Conservation (phyloP, 495 filamentous ascomycete genomes). For the Cairneyella variabilis region DNA sequence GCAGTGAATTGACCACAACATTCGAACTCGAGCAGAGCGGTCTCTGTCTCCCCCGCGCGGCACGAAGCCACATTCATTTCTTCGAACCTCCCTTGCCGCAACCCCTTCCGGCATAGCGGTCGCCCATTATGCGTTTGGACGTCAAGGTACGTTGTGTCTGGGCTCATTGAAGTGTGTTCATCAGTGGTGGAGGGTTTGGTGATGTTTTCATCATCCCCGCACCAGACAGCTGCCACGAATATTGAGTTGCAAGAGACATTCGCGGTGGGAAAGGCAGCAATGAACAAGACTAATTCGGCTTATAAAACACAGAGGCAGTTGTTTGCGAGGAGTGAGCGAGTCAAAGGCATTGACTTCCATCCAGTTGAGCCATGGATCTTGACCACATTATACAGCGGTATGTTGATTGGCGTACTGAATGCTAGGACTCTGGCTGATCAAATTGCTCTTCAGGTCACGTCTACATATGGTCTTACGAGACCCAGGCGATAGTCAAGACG, state of each 20-base stretch:
- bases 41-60: conserved; percentile 9
- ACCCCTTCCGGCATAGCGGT: conserved; percentile 9
- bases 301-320: conserved; percentile 62
- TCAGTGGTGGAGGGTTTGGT: neutral
- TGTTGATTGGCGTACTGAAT: conserved; percentile 25
- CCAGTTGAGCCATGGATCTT: conserved; percentile 96
- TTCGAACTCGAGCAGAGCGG: conserved; percentile 8
- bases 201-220: neutral
- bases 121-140: conserved; percentile 78
- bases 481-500: conserved; percentile 95
- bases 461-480: conserved; percentile 99
- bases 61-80: conserved; percentile 19
- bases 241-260: conserved; percentile 12
- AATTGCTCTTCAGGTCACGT: conserved; percentile 66
- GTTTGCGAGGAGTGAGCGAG: conserved; percentile 81
- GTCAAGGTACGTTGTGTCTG: conserved; percentile 80
- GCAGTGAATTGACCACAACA: conserved; percentile 16
- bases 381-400: conserved; percentile 93
- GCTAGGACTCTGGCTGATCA: conserved; percentile 16
- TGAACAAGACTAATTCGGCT: conserved; percentile 20
- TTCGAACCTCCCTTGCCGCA: conserved; percentile 9
- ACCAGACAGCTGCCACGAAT: neutral
- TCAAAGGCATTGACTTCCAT: conserved; percentile 97
- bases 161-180: too few relatives aligned
- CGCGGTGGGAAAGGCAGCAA: conserved; percentile 21